These are phyloP conservation scores for Powellomyces hirtus DNA, from an alignment of 192 early-diverging fungal genomes.

Conservation along the genomic window DNA sequence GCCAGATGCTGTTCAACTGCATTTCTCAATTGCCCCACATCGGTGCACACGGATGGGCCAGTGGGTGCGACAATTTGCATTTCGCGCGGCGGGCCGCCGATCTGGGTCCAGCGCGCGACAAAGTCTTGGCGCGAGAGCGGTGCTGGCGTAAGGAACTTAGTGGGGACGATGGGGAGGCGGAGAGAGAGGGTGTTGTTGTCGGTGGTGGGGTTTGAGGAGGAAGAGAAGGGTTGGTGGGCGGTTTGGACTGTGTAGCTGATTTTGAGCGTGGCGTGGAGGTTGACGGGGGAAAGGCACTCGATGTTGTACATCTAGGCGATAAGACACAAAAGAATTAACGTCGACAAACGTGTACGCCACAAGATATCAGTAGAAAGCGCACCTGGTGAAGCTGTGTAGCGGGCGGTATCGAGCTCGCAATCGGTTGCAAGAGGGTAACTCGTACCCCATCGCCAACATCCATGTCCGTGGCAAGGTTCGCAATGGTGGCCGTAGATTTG, in stretches of 20 bases:
- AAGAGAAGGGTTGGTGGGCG: slow-evolving; percentile 57
- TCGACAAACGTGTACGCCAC: not conserved
- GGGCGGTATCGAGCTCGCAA: slow-evolving; percentile 59
- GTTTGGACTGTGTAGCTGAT: slow-evolving; percentile 59
- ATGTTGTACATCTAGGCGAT: slow-evolving; percentile 74
- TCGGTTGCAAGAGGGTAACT: slow-evolving; percentile 58
- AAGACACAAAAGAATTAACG: not conserved
- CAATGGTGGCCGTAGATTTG: slow-evolving; percentile 71
- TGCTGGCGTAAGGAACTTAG: slow-evolving; percentile 88
- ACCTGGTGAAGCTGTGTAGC: slow-evolving; percentile 75
- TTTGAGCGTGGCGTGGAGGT: slow-evolving; percentile 60
- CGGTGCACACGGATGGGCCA: not conserved
- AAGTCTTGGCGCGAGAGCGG: slow-evolving; percentile 74
- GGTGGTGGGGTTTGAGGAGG: slow-evolving; percentile 56
- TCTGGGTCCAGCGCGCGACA: slow-evolving; percentile 92
- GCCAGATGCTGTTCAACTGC: not conserved
- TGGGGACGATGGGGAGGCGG: slow-evolving; percentile 73
- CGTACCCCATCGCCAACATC: slow-evolving; percentile 49
- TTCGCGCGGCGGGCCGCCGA: slow-evolving; percentile 86
- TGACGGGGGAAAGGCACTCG: slow-evolving; percentile 64
- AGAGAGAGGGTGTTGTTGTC: slow-evolving; percentile 50
- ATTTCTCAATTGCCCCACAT: not conserved
- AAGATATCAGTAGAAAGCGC: too few relatives aligned
- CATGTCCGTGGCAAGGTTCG: slow-evolving; percentile 55
- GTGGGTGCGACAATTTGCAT: slow-evolving; percentile 49